phyloP scores from a whole-genome alignment of 805 yeast species.

The Maudiozyma barnettii region DNA sequence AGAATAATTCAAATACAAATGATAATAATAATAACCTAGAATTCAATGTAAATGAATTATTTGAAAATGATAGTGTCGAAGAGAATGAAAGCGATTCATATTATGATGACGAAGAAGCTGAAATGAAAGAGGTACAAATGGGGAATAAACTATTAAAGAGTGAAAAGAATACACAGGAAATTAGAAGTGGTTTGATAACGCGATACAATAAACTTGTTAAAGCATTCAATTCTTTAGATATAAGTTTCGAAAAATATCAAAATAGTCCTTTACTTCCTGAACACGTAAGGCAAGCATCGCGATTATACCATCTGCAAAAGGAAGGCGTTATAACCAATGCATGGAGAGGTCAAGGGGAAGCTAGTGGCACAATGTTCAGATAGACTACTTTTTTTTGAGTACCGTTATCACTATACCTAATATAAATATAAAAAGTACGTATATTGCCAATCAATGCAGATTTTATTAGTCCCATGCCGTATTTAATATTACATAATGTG shows the following conservation, averaged over 20 bases:
- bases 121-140: slow-evolving; percentile 11
- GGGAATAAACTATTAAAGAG: slow-evolving; percentile 20
- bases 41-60: slow-evolving; percentile 7
- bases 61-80: slow-evolving; percentile 19
- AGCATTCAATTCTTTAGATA: slow-evolving; percentile 24
- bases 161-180: slow-evolving; percentile 19
- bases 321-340: slow-evolving; percentile 52
- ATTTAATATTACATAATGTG: slow-evolving; percentile 41
- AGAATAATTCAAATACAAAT: slow-evolving; percentile 27
- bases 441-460: not conserved
- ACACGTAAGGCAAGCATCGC: slow-evolving; percentile 83
- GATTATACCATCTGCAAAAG: slow-evolving; percentile 58
- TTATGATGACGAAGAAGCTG: slow-evolving; percentile 25
- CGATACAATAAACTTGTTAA: slow-evolving; percentile 24
- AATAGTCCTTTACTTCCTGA: slow-evolving; percentile 67
- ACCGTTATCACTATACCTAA: not conserved
- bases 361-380: slow-evolving; percentile 62
- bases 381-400: slow-evolving; percentile 17
- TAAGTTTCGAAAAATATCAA: slow-evolving; percentile 29
- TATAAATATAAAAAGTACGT: too few relatives aligned
- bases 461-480: slow-evolving; percentile 15
- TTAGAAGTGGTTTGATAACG: slow-evolving; percentile 22
- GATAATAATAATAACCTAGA: not conserved
- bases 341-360: slow-evolving; percentile 66
- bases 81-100: slow-evolving; percentile 23